A percentile compares a stretch with the other conserved stretches of the same genome.
These are phyloP conservation scores for Pichia gijzeniarum DNA, from an alignment of 805 yeast genomes.

Conservation along the genomic window DNA sequence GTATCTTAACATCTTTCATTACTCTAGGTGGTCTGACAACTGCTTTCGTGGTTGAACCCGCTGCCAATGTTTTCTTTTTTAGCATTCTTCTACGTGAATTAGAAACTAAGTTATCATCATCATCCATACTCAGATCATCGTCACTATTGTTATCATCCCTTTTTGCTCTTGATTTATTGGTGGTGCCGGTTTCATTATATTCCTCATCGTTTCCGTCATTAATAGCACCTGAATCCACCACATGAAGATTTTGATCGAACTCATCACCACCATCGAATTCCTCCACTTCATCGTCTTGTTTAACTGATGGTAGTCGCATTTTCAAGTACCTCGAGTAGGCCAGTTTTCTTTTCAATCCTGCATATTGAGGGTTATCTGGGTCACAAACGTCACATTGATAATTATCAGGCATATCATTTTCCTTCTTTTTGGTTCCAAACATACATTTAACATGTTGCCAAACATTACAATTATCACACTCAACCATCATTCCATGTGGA, in stretches of 20 bases:
- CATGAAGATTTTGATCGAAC: constrained; percentile 7
- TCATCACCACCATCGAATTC: constrained; percentile 8
- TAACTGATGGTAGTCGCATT: constrained; percentile 6
- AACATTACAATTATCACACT: constrained; percentile 58
- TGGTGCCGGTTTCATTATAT: neutral
- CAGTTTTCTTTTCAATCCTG: constrained; percentile 28
- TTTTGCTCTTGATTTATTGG: neutral
- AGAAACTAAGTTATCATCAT: constrained; percentile 3
- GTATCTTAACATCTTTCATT: neutral
- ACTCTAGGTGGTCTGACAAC: neutral
- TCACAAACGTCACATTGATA: constrained; percentile 54
- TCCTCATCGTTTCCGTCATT: constrained; percentile 4
- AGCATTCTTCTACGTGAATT: neutral
- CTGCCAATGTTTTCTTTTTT: neutral
- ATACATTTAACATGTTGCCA: constrained; percentile 71
- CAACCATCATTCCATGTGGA: constrained; percentile 34
- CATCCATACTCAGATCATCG: constrained; percentile 6
- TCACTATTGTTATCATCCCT: constrained; percentile 6
- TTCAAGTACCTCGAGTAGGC: constrained; percentile 26
- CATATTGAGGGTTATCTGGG: constrained; percentile 29
- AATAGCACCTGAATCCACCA: constrained; percentile 5
- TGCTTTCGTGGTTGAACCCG: neutral
- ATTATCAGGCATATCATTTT: constrained; percentile 36
- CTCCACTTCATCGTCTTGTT: neutral
- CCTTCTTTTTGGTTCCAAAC: constrained; percentile 37